These are phyloP conservation scores for Epithemia pelagica DNA, from an alignment of 108 stramenopile genomes.

Conservation along the genomic window DNA sequence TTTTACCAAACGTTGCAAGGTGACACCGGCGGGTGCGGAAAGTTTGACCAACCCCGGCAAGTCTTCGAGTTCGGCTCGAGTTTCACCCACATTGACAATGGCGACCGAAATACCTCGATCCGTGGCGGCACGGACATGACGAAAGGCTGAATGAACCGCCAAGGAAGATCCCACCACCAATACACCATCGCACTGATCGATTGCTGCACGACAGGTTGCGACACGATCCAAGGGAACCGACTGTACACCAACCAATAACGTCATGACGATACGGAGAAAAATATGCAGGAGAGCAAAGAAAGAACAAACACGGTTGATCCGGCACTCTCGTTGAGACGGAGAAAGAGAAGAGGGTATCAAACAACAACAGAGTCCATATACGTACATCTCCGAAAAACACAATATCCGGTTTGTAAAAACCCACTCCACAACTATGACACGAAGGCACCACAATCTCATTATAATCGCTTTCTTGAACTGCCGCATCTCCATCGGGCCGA, in stretches of 20 bases:
- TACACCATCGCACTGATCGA: conserved; percentile 70
- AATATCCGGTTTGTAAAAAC: conserved; percentile 92
- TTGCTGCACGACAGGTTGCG: conserved; percentile 45
- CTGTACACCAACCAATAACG: not conserved
- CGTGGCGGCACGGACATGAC: conserved; percentile 61
- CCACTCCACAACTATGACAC: conserved; percentile 63
- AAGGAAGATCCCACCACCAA: conserved; percentile 84
- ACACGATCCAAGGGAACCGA: conserved; percentile 67
- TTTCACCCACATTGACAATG: conserved; percentile 88
- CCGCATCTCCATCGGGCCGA: conserved; percentile 95
- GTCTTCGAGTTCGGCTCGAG: conserved; percentile 73
- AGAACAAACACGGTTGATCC: no score
- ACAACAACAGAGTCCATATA: not conserved
- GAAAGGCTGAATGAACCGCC: conserved; percentile 83
- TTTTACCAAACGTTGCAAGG: conserved; percentile 20
- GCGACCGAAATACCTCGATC: conserved; percentile 55
- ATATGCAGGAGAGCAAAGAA: no score
- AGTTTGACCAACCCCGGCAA: conserved; percentile 38
- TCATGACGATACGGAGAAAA: no score
- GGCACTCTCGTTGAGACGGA: no score
- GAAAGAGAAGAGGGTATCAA: no score
- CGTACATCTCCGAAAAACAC: conserved; percentile 87
- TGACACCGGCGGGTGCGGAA: conserved; percentile 44
- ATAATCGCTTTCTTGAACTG: conserved; percentile 47
- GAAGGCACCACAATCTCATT: conserved; percentile 60